These are phyloP conservation scores for Cercis canadensis DNA, from an alignment of 306 rosid genomes.

Conservation along the genomic window DNA sequence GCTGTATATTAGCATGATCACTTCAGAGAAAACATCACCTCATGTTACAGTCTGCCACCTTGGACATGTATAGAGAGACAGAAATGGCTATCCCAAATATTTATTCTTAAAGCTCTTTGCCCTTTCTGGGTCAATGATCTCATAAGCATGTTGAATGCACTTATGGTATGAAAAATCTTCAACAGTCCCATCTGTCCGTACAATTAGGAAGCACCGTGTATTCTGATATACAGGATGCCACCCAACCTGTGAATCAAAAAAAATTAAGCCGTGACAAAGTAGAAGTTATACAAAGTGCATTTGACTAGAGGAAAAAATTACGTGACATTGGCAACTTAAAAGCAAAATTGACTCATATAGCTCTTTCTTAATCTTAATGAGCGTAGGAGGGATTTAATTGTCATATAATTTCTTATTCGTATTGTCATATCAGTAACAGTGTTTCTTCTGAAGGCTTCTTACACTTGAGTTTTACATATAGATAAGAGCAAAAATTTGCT, in stretches of 20 bases:
- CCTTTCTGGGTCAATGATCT: conserved; percentile 62
- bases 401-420: background rate
- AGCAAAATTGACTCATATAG: background rate
- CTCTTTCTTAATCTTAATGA: conserved; percentile 21
- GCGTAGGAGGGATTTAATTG: background rate
- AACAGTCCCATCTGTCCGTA: conserved; percentile 65
- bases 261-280: conserved; percentile 9
- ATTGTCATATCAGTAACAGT: too few species aligned
- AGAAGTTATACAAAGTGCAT: background rate
- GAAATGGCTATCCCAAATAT: conserved; percentile 38
- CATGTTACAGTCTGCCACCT: conserved; percentile 22
- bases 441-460: too few species aligned
- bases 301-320: conserved; percentile 14
- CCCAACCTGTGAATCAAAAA: conserved; percentile 61
- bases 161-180: conserved; percentile 92
- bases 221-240: conserved; percentile 56
- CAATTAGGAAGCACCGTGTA: conserved; percentile 72
- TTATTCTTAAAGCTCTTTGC: conserved; percentile 54
- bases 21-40: conserved; percentile 36
- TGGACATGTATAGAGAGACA: conserved; percentile 22
- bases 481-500: too few species aligned
- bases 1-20: conserved; percentile 32
- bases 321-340: conserved; percentile 22
- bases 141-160: conserved; percentile 74
- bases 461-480: too few species aligned